A percentile compares a stretch with the other conserved stretches of the same genome.
Conservation (phyloP, 2,329 filamentous ascomycete genomes). For the Trichoderma cornu-damae region DNA sequence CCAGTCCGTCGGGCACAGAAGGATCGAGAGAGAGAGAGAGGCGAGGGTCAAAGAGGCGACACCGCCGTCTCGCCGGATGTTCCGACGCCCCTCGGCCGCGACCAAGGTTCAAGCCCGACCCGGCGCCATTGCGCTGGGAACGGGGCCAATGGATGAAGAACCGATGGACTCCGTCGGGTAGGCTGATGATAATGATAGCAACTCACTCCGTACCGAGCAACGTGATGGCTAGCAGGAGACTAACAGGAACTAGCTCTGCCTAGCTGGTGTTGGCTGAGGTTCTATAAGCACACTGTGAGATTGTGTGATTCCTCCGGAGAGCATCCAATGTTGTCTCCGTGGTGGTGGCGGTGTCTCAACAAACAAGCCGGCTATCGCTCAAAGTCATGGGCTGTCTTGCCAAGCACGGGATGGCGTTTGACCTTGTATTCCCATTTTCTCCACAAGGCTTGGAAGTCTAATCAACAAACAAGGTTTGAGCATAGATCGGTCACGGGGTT, state of each 20-base stretch:
- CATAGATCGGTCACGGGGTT: background rate
- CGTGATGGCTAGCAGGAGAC: no score
- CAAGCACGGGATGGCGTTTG: constrained; percentile 7
- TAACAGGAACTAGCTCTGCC: background rate
- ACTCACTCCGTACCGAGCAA: no score
- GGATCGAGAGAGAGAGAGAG: no score
- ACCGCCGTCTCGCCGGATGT: background rate
- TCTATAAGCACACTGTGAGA: background rate
- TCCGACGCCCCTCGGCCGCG: background rate
- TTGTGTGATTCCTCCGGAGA: constrained; percentile 1
- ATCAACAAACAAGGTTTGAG: background rate
- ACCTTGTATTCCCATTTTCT: background rate
- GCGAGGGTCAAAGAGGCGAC: no score
- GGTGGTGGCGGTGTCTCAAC: constrained; percentile 11
- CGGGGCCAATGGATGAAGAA: no score
- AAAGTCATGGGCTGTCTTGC: background rate
- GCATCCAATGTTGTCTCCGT: background rate
- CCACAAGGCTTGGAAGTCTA: background rate
- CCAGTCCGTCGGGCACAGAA: background rate
- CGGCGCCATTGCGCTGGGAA: constrained; percentile 10
- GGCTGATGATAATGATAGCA: background rate
- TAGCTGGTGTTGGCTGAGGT: background rate
- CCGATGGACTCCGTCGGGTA: no score
- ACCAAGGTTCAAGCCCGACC: constrained; percentile 1
- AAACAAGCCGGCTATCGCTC: background rate